Percentiles rank a stretch among this genome's conserved stretches.
These are phyloP conservation scores for Hypocreales sp. DNA, from an alignment of 2,329 filamentous ascomycete genomes.

Conservation along the genomic window DNA sequence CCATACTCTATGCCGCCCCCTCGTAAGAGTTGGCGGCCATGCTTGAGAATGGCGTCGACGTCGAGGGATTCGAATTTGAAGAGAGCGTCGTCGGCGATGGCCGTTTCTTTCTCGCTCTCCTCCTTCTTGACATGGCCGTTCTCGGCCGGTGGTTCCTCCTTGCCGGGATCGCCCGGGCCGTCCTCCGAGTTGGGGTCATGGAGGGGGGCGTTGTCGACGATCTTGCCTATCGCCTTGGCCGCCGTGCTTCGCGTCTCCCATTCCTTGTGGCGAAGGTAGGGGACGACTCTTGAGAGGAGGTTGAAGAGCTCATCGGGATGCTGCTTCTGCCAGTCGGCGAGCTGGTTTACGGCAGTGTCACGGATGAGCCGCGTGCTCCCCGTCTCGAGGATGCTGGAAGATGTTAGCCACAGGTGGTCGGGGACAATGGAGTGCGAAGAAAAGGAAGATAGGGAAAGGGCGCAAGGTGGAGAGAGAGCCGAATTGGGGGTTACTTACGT, in stretches of 20 bases:
- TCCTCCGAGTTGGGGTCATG: constrained; percentile 82
- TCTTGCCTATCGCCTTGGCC: constrained; percentile 86
- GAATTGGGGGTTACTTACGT: too few relatives aligned
- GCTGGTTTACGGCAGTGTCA: constrained; percentile 90
- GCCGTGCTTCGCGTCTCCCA: constrained; percentile 95
- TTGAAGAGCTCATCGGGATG: constrained; percentile 97
- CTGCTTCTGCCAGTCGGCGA: constrained; percentile 95
- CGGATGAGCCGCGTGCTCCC: constrained; percentile 92
- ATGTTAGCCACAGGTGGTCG: too few relatives aligned
- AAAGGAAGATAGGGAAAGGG: too few relatives aligned
- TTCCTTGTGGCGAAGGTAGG: constrained; percentile 84
- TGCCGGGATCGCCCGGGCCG: constrained; percentile 25
- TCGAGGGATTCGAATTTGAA: constrained; percentile 64
- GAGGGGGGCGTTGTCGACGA: constrained; percentile 71
- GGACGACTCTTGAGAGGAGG: constrained; percentile 81
- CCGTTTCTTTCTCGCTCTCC: constrained; percentile 32
- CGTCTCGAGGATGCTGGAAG: constrained; percentile 89
- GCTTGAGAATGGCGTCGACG: constrained; percentile 62
- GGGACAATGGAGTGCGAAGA: too few relatives aligned
- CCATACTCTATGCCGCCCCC: constrained; percentile 78
- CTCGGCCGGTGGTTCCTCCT: constrained; percentile 18
- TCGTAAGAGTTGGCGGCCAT: constrained; percentile 71
- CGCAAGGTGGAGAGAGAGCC: not conserved
- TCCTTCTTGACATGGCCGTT: constrained; percentile 42
- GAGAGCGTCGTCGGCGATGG: constrained; percentile 38